Conservation (phyloP, 1,139 yeast species). For the Spathaspora sp. region DNA sequence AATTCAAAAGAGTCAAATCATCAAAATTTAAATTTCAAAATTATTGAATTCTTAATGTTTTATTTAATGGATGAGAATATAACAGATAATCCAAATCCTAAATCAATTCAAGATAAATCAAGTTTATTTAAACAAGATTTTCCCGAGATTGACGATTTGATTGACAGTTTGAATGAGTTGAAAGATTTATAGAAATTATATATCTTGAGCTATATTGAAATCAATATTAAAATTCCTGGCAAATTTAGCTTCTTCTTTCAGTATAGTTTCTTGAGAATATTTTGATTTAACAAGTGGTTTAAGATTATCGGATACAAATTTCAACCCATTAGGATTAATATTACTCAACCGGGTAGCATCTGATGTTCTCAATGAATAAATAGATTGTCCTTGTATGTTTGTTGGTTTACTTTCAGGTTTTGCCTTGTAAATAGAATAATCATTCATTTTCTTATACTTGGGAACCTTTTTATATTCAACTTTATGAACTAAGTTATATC, state of each 20-base stretch:
- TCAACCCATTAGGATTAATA: not conserved
- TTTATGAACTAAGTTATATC: constrained; percentile 13
- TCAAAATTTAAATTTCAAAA: constrained; percentile 55
- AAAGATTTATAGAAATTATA: constrained; percentile 17
- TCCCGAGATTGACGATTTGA: constrained; percentile 42
- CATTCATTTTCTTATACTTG: constrained; percentile 11
- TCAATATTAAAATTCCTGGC: constrained; percentile 14
- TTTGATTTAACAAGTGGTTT: constrained; percentile 4
- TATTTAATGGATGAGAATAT: constrained; percentile 66
- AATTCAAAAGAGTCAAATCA: constrained; percentile 17
- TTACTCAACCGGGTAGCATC: not conserved
- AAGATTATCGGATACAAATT: not conserved
- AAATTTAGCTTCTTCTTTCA: constrained; percentile 11
- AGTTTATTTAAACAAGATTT: constrained; percentile 47
- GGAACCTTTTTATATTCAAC: constrained; percentile 11
- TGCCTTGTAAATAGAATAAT: constrained; percentile 8
- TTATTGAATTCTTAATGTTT: constrained; percentile 70
- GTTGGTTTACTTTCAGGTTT: not conserved
- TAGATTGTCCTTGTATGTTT: constrained; percentile 1
- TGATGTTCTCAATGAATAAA: constrained; percentile 4
- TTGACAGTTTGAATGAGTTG: constrained; percentile 39
- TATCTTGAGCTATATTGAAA: constrained; percentile 7
- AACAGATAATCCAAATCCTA: constrained; percentile 19
- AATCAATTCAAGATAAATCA: constrained; percentile 53
- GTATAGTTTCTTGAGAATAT: constrained; percentile 8